Percentiles rank a stretch among this genome's conserved stretches.
These are phyloP conservation scores for Candida bentonensis DNA, from an alignment of 805 yeast species.

Conservation along the genomic window DNA sequence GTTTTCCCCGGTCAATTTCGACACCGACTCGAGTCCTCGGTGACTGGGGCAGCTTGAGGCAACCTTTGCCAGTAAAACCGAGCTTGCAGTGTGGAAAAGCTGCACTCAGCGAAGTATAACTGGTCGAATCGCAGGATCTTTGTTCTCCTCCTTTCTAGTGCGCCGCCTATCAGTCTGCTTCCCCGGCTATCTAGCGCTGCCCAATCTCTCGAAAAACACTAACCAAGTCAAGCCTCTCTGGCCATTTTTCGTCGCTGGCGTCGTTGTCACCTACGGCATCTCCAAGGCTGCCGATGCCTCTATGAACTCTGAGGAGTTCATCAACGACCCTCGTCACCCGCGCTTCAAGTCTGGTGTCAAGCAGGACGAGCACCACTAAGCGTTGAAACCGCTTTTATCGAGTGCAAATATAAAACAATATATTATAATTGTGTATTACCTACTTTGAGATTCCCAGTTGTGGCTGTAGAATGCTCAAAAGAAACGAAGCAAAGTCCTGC, in stretches of 20 bases:
- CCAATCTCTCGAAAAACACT: no score
- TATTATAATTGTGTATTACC: neutral
- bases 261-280: conserved; percentile 53
- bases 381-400: conserved; percentile 3
- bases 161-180: no score
- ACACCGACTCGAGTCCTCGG: no score
- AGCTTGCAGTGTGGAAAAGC: no score
- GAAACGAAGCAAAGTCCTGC: conserved; percentile 65
- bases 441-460: neutral
- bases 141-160: no score
- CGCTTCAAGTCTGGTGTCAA: conserved; percentile 55
- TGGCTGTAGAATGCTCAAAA: conserved; percentile 32
- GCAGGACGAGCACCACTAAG: conserved; percentile 13
- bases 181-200: no score
- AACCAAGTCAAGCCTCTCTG: conserved; percentile 50
- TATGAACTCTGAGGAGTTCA: conserved; percentile 58
- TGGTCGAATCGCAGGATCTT: no score
- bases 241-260: conserved; percentile 83
- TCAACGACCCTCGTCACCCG: conserved; percentile 94
- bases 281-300: conserved; percentile 57
- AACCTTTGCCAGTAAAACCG: no score
- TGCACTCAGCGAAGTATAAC: no score
- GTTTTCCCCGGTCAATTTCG: no score
- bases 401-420: neutral
- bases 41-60: no score